Conservation (phyloP, 2,329 filamentous ascomycete species). For the Monilinia fructigena region DNA sequence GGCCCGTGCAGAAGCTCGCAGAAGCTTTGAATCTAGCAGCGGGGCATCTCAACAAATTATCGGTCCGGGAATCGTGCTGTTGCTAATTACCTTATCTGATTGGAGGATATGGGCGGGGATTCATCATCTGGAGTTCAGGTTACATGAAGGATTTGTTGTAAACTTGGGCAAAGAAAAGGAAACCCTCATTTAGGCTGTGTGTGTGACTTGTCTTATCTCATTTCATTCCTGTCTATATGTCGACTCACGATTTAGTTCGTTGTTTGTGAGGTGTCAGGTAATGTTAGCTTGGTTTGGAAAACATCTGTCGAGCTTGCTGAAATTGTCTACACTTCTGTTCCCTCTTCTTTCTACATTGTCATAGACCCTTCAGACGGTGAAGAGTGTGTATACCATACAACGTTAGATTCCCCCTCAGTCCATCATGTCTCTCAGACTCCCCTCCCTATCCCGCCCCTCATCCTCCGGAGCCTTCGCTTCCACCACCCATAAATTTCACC, state of each 20-base stretch:
- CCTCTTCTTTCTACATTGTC: neutral
- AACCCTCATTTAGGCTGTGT: neutral
- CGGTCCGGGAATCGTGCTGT: too few species aligned
- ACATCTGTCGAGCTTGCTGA: neutral
- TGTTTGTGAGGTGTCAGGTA: neutral
- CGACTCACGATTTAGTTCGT: slow-evolving; percentile 3
- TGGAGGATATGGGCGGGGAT: neutral
- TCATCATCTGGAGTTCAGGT: neutral
- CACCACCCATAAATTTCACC: neutral
- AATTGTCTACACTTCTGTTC: neutral
- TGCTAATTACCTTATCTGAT: too few species aligned
- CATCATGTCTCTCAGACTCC: slow-evolving; percentile 1
- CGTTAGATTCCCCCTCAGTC: neutral
- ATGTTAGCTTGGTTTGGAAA: neutral
- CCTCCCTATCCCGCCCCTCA: neutral
- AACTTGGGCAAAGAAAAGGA: neutral
- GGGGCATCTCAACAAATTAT: too few species aligned
- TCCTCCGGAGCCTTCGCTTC: neutral
- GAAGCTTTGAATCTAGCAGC: too few species aligned
- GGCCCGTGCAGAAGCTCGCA: too few species aligned
- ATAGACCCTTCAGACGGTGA: neutral
- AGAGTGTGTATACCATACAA: neutral
- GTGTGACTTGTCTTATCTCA: neutral
- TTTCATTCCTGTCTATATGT: slow-evolving; percentile 5
- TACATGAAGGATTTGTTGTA: slow-evolving; percentile 1